phyloP scores from a whole-genome alignment of 2,329 filamentous ascomycete species.

The Bimuria novae-zelandiae region DNA sequence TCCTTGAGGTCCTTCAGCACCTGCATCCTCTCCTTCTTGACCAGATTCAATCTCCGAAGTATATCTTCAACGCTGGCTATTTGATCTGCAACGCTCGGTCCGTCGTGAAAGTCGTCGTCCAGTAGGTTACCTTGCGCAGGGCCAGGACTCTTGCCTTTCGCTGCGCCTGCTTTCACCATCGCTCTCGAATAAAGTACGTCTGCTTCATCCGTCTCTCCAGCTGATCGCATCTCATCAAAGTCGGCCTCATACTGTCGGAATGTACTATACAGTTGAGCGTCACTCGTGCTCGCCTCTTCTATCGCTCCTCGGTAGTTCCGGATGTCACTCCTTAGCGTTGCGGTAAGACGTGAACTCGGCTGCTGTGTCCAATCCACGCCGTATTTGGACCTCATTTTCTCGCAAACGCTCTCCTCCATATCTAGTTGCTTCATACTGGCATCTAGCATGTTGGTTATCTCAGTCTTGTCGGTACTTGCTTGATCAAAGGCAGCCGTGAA shows the following conservation, averaged over 20 bases:
- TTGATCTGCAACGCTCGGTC: conserved; percentile 83
- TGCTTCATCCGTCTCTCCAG: conserved; percentile 82
- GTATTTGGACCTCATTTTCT: conserved; percentile 99
- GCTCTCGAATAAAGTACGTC: conserved; percentile 88
- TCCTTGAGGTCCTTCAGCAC: conserved; percentile 97
- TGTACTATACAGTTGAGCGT: conserved; percentile 80
- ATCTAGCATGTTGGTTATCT: conserved; percentile 74
- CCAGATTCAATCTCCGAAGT: conserved; percentile 84
- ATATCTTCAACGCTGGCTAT: conserved; percentile 87
- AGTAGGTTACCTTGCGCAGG: conserved; percentile 75
- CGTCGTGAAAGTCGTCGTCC: conserved; percentile 89
- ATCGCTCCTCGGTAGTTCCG: conserved; percentile 85
- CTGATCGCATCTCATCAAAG: conserved; percentile 93
- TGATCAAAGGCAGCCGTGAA: conserved; percentile 80
- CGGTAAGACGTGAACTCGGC: conserved; percentile 85
- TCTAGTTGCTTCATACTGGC: conserved; percentile 86
- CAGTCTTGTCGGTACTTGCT: conserved; percentile 75
- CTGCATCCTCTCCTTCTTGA: conserved; percentile 90
- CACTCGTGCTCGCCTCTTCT: conserved; percentile 85
- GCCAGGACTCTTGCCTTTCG: conserved; percentile 65
- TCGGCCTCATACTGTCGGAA: conserved; percentile 84
- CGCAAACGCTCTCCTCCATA: conserved; percentile 96
- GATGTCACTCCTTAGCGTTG: conserved; percentile 84
- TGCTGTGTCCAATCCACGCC: conserved; percentile 96
- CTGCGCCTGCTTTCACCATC: conserved; percentile 74